Base-by-base conservation (phyloP, 2,329 filamentous ascomycete genomes). In the Pseudogymnoascus sp. region DNA sequence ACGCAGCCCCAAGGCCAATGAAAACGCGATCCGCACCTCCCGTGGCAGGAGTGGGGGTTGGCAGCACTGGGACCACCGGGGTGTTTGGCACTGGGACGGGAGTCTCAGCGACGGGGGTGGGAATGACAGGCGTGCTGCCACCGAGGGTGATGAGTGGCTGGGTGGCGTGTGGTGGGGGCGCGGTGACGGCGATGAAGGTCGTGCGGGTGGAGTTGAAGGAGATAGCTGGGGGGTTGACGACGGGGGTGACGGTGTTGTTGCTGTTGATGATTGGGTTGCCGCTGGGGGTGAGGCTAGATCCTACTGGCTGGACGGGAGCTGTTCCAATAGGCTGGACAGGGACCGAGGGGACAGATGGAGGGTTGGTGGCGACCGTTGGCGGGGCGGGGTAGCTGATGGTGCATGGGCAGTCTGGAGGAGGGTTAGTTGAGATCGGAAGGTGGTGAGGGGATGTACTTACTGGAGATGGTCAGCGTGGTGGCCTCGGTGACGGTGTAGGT, bases 401-500 rank as follows among this genome's bases (percentile, higher is more conserved):
- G 72, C 72, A 74, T 43, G 70, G 68, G 69, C 73, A 74, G 71
- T 72, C 68, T 64, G 16, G 23, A 36, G n/a, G 11, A 61, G 10
- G 8, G 16, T 61, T 45, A 61, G 60, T 61, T 28, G 3, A 25
- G 60, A 16, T 16, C 34, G n/a, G 16, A 61, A 6, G 34, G 4
- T 37, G 8, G 21, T 1, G 19, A 21, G 6, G n/a, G 34, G 6
- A 7, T 19, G 34, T 4, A 36, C 63, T 64, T 64, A 64, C 63
- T 61, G 67, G 75, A 76, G 71, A 80, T 73, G 70, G 79, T 80
- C 72, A 80, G 70, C 65, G 75, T 76, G 64, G 77, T 77, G 63
- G 78, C 77, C 69, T 74, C 73, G 65, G 77, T 77, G 67, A 83
- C 76, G 62, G 76, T 79, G 75, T 79, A 79, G 67, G 80, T 82